Evolutionary conservation across 371 early-diverging fungal species (phyloP), one percentile per base, ranked within the genome.

Genomic region (Syncephalastrum racemosum): DNA sequence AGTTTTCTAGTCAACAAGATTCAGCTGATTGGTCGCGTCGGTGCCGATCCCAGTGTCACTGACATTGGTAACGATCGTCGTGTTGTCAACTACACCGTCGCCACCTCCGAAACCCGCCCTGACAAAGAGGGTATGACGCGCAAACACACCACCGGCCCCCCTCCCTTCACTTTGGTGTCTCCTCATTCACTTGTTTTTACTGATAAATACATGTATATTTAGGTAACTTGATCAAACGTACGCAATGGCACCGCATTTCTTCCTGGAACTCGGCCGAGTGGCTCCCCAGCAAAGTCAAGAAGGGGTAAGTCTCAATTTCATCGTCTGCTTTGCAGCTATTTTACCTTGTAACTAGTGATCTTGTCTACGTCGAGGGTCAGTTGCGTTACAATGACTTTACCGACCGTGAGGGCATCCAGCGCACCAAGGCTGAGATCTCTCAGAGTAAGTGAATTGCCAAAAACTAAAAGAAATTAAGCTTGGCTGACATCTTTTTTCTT

Each of bases 301-400:
- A 81, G 58, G 84, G 79, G 79, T 79, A 68, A 62, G 39, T 39
- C 24, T 12, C n/a, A 46, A 18, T 16, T 40, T n/a, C 2, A 14
- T 27, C 14, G n/a, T 8, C 27, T 42, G 19, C 7, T 31, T 49
- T 15, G 20, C 20, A 12, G 47, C 47, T 6, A 52, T 24, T 48
- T 25, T 14, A 25, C 8, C 20, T 20, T 23, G 27, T n/a, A n/a
- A n/a, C 27, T 27, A 79, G 87, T 48, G 83, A 82, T 54, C 68
- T 80, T 48, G 81, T 87, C 12, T 83, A 78, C 67, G 82, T 87
- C 16, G 85, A 84, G 58, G 87, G 87, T 18, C 60, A 63, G 8
- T 68, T 87, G 49, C 81, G 82, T 36, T 85, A 85, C 62, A 72
- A 58, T 23, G 71, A 79, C 5, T 88, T 75, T 60, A 81, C 79